A percentile compares a stretch with the other conserved stretches of the same genome.
phyloP scores from a whole-genome alignment of 2,329 filamentous ascomycete genomes.

The Sphaerostilbella broomeana region DNA sequence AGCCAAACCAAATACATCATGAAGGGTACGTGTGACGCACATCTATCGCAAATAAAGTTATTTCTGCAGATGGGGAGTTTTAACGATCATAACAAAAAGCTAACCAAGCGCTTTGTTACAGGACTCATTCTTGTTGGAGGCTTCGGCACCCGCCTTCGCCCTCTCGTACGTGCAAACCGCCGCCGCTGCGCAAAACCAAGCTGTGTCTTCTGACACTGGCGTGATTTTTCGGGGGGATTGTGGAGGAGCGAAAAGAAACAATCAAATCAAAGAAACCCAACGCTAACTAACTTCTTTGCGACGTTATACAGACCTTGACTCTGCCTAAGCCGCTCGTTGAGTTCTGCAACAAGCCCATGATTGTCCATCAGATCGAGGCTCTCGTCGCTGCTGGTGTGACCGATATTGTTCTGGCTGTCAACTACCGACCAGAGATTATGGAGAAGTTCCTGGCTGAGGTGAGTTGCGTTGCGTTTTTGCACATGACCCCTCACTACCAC shows the following conservation, averaged over 20 bases:
- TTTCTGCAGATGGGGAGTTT: too few species aligned
- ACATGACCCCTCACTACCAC: not conserved
- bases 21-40: slow-evolving; percentile 27
- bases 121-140: slow-evolving; percentile 98
- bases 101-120: slow-evolving; percentile 34
- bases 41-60: too few species aligned
- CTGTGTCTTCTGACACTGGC: slow-evolving; percentile 4
- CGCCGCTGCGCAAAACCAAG: slow-evolving; percentile 6
- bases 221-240: not conserved
- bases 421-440: slow-evolving; percentile 98
- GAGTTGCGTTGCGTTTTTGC: too few species aligned
- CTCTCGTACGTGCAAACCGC: slow-evolving; percentile 60
- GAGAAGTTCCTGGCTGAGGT: slow-evolving; percentile 87
- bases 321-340: slow-evolving; percentile 96
- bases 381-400: slow-evolving; percentile 90
- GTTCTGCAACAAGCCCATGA: slow-evolving; percentile 99
- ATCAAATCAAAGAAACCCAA: not conserved
- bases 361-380: slow-evolving; percentile 94
- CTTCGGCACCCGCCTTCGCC: slow-evolving; percentile 95
- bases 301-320: slow-evolving; percentile 68
- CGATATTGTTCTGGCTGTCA: slow-evolving; percentile 95
- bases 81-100: too few species aligned
- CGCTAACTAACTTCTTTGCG: slow-evolving; percentile 21
- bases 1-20: slow-evolving; percentile 21
- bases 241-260: slow-evolving; percentile 5